Percentiles rank a stretch among this genome's conserved stretches.
phyloP scores from a whole-genome alignment of 192 early-diverging fungal genomes.

The Irineochytrium annulatum region DNA sequence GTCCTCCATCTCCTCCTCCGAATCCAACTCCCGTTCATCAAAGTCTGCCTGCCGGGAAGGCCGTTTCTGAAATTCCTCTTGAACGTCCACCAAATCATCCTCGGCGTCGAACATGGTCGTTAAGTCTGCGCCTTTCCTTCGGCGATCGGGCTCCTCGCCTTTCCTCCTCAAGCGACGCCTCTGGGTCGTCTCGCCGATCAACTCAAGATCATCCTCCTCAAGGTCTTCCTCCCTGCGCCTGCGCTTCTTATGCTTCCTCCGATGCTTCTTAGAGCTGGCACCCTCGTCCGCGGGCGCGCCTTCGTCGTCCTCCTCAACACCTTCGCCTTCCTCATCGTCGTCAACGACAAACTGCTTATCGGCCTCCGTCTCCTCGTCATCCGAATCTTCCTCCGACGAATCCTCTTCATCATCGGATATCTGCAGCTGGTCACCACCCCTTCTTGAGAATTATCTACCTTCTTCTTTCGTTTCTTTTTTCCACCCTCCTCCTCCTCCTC shows the following conservation, averaged over 20 bases:
- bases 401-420: conserved; percentile 11
- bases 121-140: conserved; percentile 32
- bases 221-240: conserved; percentile 62
- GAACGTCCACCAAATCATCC: conserved; percentile 35
- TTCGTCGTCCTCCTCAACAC: conserved; percentile 44
- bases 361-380: conserved; percentile 47
- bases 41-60: neutral
- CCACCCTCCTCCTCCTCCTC: conserved; percentile 17
- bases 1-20: conserved; percentile 51
- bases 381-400: conserved; percentile 26
- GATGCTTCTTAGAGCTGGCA: conserved; percentile 21
- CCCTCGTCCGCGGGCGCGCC: conserved; percentile 6
- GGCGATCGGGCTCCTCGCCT: conserved; percentile 28
- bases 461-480: conserved; percentile 12
- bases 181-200: conserved; percentile 84
- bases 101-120: conserved; percentile 74
- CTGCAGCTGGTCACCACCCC: neutral
- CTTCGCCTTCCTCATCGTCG: conserved; percentile 52
- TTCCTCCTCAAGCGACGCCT: conserved; percentile 44
- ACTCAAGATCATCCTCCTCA: conserved; percentile 89
- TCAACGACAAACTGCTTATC: conserved; percentile 53
- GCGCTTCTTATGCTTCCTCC: conserved; percentile 56
- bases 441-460: neutral
- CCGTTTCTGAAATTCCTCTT: neutral
- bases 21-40: conserved; percentile 25